Conservation (phyloP, 1,284 basidiomycete genomes). For the Uromyces viciae-fabae region DNA sequence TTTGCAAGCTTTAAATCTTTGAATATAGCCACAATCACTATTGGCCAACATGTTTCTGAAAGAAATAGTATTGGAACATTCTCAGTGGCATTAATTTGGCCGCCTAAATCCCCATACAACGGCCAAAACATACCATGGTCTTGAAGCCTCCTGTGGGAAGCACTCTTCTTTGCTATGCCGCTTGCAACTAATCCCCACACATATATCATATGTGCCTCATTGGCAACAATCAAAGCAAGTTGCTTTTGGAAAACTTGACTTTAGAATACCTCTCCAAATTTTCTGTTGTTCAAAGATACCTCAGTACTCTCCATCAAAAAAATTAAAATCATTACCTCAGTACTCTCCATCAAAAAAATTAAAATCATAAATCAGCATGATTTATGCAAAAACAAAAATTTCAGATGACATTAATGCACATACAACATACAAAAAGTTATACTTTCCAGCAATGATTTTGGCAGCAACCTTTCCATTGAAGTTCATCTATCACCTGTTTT, state of each 20-base stretch:
- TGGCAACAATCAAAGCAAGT: background rate
- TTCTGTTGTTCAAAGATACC: background rate
- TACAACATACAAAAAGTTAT: no score
- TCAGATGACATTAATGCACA: no score
- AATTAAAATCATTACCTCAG: background rate
- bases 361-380: no score
- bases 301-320: background rate
- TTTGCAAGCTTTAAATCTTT: no score
- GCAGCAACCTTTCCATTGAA: no score
- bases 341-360: no score
- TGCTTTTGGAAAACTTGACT: background rate
- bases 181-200: background rate
- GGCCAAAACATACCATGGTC: background rate
- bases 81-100: background rate
- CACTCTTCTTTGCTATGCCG: background rate
- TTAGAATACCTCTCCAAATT: background rate
- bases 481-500: no score
- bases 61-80: background rate
- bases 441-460: no score
- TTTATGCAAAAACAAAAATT: no score
- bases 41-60: background rate
- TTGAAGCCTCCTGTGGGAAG: background rate
- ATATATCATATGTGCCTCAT: constrained; percentile 12
- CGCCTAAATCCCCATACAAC: background rate
- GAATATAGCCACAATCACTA: background rate